Evolutionary conservation across 2,329 filamentous ascomycete species (phyloP).

Genomic region (Cadophora malorum): DNA sequence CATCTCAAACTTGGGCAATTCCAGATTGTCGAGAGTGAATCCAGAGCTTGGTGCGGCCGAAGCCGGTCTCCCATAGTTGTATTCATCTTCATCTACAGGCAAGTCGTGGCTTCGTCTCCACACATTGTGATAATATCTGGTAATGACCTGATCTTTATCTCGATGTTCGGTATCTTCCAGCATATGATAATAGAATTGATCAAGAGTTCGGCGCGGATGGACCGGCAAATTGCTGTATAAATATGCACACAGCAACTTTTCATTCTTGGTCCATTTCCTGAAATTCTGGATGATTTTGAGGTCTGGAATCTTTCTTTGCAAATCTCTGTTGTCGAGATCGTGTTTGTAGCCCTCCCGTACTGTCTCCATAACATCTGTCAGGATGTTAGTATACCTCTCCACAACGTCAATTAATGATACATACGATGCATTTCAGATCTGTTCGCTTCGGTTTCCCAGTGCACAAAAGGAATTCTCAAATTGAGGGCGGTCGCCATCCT

Average conservation of each 20-base stretch:
- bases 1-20: neutral
- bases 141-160: constrained; percentile 42
- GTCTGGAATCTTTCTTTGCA: constrained; percentile 18
- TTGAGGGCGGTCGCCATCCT: constrained; percentile 18
- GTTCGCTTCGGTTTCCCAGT: constrained; percentile 27
- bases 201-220: constrained; percentile 50
- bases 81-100: constrained; percentile 10
- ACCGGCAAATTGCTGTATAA: constrained; percentile 43
- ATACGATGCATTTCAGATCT: constrained; percentile 26
- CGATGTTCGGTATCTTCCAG: constrained; percentile 44
- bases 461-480: constrained; percentile 23
- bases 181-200: constrained; percentile 32
- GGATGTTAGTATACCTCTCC: neutral
- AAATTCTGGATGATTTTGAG: constrained; percentile 17
- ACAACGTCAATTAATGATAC: neutral
- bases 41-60: neutral
- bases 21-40: neutral
- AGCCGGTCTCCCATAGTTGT: neutral
- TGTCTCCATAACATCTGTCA: constrained; percentile 2
- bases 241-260: constrained; percentile 26
- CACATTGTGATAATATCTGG: constrained; percentile 22
- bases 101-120: constrained; percentile 8
- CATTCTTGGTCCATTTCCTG: constrained; percentile 31
- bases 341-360: neutral
- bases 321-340: constrained; percentile 16